Conservation (phyloP, 2,329 filamentous ascomycete genomes). For the Akanthomyces muscarius region DNA sequence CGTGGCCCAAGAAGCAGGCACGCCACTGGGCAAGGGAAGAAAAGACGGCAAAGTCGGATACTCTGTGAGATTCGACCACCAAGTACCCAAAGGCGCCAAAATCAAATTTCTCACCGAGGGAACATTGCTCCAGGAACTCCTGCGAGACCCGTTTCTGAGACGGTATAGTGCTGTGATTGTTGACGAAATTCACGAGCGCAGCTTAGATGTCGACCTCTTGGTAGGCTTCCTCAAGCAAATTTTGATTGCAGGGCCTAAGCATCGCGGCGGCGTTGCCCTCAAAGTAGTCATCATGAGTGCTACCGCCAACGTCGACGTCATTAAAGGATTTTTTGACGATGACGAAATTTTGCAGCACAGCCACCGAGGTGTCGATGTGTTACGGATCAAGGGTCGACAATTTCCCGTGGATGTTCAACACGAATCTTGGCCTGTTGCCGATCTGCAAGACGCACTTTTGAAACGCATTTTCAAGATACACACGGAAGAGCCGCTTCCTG, state of each 20-base stretch:
- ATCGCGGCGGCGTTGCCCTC: conserved; percentile 67
- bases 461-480: conserved; percentile 85
- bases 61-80: conserved; percentile 89
- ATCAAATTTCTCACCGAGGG: conserved; percentile 96
- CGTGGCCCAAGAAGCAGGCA: conserved; percentile 72
- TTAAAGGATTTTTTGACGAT: conserved; percentile 68
- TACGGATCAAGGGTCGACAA: conserved; percentile 78
- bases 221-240: conserved; percentile 84
- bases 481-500: conserved; percentile 81
- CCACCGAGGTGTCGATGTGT: conserved; percentile 37
- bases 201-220: conserved; percentile 87
- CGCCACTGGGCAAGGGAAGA: conserved; percentile 42
- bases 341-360: conserved; percentile 20
- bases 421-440: conserved; percentile 67
- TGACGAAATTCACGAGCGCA: conserved; percentile 95
- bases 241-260: conserved; percentile 56
- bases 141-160: conserved; percentile 75
- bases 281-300: conserved; percentile 97
- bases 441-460: conserved; percentile 77
- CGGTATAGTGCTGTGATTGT: conserved; percentile 89
- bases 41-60: conserved; percentile 69
- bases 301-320: conserved; percentile 79
- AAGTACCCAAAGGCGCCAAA: conserved; percentile 72
- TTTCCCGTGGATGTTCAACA: conserved; percentile 79
- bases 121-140: conserved; percentile 90